These are phyloP conservation scores for Aquilaria sinensis DNA, from an alignment of 345 rosid species.

Conservation along the genomic window DNA sequence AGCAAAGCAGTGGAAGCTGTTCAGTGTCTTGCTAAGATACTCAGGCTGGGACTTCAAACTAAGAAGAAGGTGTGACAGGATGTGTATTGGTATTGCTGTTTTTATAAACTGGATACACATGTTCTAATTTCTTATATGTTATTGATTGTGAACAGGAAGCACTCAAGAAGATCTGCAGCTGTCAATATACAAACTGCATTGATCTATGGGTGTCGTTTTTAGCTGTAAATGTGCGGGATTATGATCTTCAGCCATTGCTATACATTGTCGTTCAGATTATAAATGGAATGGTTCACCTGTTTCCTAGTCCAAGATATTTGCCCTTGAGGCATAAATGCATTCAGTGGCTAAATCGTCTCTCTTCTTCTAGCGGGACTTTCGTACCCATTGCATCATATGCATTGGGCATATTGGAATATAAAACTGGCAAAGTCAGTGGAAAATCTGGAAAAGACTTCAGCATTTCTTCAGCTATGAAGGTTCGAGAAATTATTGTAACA, in stretches of 20 bases:
- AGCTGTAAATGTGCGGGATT: conserved; percentile 41
- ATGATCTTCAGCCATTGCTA: conserved; percentile 65
- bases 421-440: conserved; percentile 45
- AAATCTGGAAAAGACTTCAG: conserved; percentile 47
- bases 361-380: conserved; percentile 63
- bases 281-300: conserved; percentile 68
- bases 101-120: not conserved
- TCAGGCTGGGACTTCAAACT: conserved; percentile 56
- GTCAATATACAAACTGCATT: conserved; percentile 68
- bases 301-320: conserved; percentile 87
- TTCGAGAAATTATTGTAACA: conserved; percentile 20
- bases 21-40: conserved; percentile 62
- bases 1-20: conserved; percentile 52
- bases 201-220: conserved; percentile 88
- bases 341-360: conserved; percentile 79
- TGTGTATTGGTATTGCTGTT: conserved; percentile 2
- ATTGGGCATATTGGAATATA: conserved; percentile 78
- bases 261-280: conserved; percentile 61
- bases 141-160: conserved; percentile 59
- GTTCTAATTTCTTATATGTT: conserved; percentile 13
- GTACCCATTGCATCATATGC: conserved; percentile 64
- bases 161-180: conserved; percentile 71
- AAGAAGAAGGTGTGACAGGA: conserved; percentile 58
- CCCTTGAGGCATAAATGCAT: conserved; percentile 78
- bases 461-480: conserved; percentile 64